These are phyloP conservation scores for Orbilia blumenaviensis DNA, from an alignment of 2,329 filamentous ascomycete species.

Conservation along the genomic window DNA sequence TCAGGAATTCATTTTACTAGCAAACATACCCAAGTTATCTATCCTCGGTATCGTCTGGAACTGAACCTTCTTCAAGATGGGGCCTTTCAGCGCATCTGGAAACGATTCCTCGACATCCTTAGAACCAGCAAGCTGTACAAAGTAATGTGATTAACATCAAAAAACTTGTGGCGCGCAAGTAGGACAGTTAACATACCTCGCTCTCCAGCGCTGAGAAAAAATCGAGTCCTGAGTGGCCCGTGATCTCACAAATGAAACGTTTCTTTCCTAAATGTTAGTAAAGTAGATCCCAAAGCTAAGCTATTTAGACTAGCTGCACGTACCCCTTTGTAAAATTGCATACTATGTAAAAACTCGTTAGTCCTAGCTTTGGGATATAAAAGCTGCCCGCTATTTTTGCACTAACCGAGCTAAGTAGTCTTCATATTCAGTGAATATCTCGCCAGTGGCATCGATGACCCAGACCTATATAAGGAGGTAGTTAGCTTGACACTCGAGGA, in stretches of 20 bases:
- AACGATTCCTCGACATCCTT: constrained; percentile 91
- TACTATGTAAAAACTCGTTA: constrained; percentile 66
- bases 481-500: not conserved
- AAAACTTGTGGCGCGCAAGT: not conserved
- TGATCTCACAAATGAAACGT: constrained; percentile 94
- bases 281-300: not conserved
- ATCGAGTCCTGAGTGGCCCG: constrained; percentile 86
- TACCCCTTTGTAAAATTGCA: constrained; percentile 81
- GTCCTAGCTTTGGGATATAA: constrained; percentile 38
- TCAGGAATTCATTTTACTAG: not conserved
- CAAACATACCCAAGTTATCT: constrained; percentile 74
- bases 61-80: constrained; percentile 88
- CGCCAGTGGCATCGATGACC: constrained; percentile 87
- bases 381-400: constrained; percentile 19
- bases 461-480: constrained; percentile 73
- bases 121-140: constrained; percentile 75
- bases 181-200: constrained; percentile 70
- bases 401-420: constrained; percentile 82
- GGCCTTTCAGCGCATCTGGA: constrained; percentile 87
- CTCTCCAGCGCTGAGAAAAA: constrained; percentile 93
- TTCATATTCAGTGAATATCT: constrained; percentile 89
- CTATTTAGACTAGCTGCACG: not conserved
- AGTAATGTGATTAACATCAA: not conserved
- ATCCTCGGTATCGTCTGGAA: constrained; percentile 89
- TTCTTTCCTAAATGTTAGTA: constrained; percentile 65